Percentiles rank a stretch among this genome's conserved stretches.
These are phyloP conservation scores for Lentinula guzmanii DNA, from an alignment of 768 basidiomycete genomes.

Conservation along the genomic window DNA sequence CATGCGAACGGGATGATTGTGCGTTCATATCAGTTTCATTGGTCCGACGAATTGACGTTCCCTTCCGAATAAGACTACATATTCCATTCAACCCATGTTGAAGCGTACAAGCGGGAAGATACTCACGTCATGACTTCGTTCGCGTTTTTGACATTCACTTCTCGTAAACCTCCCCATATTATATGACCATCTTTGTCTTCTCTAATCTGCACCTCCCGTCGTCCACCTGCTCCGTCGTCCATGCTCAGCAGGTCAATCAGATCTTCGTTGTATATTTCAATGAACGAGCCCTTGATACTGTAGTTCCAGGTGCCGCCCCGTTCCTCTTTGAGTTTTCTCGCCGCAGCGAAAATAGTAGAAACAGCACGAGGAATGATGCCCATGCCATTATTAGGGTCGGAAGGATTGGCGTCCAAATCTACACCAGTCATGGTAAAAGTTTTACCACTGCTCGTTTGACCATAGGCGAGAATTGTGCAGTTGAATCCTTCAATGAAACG, in stretches of 20 bases:
- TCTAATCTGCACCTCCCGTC: slow-evolving; percentile 88
- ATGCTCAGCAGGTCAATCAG: slow-evolving; percentile 87
- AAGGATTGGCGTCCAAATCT: slow-evolving; percentile 82
- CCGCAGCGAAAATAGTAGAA: slow-evolving; percentile 76
- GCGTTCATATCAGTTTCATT: slow-evolving; percentile 99
- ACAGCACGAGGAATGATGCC: slow-evolving; percentile 96
- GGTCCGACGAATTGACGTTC: slow-evolving; percentile 86
- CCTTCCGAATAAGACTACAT: slow-evolving; percentile 78
- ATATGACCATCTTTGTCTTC: slow-evolving; percentile 97
- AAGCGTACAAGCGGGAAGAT: slow-evolving; percentile 3
- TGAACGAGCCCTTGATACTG: slow-evolving; percentile 83
- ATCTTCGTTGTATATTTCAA: slow-evolving; percentile 99
- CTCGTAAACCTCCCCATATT: slow-evolving; percentile 93
- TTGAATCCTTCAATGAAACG: slow-evolving; percentile 94
- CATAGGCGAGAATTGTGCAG: slow-evolving; percentile 96
- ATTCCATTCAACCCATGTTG: slow-evolving; percentile 14
- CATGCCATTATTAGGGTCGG: slow-evolving; percentile 78
- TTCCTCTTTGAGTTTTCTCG: slow-evolving; percentile 72
- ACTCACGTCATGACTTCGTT: slow-evolving; percentile 91
- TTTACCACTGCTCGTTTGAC: slow-evolving; percentile 95
- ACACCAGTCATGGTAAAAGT: slow-evolving; percentile 97
- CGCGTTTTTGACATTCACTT: slow-evolving; percentile 80
- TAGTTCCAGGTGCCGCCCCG: slow-evolving; percentile 73
- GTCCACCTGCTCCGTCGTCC: slow-evolving; percentile 58
- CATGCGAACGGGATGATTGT: slow-evolving; percentile 95